phyloP scores from a whole-genome alignment of 1,139 yeast species.

The Geotrichum europaeum region DNA sequence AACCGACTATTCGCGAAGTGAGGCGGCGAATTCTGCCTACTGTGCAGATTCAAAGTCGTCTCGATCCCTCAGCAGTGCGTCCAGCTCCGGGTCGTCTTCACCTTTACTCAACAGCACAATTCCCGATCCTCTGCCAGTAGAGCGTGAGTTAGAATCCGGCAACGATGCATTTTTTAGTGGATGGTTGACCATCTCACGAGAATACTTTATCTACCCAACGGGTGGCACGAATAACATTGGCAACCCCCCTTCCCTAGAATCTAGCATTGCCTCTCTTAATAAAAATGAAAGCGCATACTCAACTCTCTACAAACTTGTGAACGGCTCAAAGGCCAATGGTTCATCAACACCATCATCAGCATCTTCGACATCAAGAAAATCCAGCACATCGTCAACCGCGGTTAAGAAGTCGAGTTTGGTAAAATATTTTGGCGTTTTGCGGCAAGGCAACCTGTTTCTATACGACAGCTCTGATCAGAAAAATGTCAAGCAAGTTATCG shows the following conservation, averaged over 20 bases:
- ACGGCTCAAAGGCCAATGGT: constrained; percentile 27
- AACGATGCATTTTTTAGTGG: constrained; percentile 64
- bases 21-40: background rate
- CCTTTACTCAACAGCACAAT: constrained; percentile 40
- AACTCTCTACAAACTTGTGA: constrained; percentile 53
- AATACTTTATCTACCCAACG: constrained; percentile 48
- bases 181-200: constrained; percentile 79
- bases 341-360: constrained; percentile 19
- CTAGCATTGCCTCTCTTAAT: constrained; percentile 29
- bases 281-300: constrained; percentile 53
- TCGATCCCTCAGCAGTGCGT: background rate
- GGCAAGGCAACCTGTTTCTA: constrained; percentile 80
- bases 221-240: constrained; percentile 30
- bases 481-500: constrained; percentile 74
- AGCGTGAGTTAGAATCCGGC: constrained; percentile 55
- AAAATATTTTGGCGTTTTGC: constrained; percentile 37
- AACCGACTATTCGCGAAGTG: background rate
- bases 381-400: constrained; percentile 5
- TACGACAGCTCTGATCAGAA: constrained; percentile 62
- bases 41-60: background rate
- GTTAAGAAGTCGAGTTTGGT: constrained; percentile 26
- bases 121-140: constrained; percentile 25
- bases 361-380: background rate
- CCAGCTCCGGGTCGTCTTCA: constrained; percentile 19
- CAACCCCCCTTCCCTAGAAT: constrained; percentile 29